A percentile compares a stretch with the other conserved stretches of the same genome.
Conservation (phyloP, 192 early-diverging fungal species). For the Backusella circina region DNA sequence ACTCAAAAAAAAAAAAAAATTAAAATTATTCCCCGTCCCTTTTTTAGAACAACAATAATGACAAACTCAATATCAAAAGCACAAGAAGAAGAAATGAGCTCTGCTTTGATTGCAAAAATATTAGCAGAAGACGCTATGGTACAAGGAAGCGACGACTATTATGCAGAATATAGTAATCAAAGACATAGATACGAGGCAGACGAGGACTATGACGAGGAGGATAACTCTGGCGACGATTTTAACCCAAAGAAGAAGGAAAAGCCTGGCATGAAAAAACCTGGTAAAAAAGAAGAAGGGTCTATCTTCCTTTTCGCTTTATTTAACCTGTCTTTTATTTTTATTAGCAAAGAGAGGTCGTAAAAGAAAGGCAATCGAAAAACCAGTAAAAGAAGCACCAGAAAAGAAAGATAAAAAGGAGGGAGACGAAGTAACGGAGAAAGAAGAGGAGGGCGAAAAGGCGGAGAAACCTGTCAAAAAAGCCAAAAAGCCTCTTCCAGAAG, state of each 20-base stretch:
- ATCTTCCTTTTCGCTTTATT: background rate
- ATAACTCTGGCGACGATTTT: conserved; percentile 51
- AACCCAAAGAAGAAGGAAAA: conserved; percentile 41
- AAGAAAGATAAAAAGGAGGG: background rate
- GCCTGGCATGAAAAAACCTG: conserved; percentile 35
- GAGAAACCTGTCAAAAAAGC: conserved; percentile 33
- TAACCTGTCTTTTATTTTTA: background rate
- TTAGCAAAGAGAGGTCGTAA: conserved; percentile 13
- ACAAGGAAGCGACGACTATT: conserved; percentile 43
- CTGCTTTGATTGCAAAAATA: conserved; percentile 75
- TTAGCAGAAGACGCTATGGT: conserved; percentile 65
- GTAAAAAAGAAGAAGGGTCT: background rate
- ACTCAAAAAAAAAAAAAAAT: background rate
- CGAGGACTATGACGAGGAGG: conserved; percentile 45
- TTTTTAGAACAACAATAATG: background rate
- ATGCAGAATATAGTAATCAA: conserved; percentile 59
- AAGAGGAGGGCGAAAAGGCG: background rate
- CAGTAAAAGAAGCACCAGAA: background rate
- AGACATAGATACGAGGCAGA: conserved; percentile 35
- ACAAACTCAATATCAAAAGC: conserved; percentile 42
- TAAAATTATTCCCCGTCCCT: background rate
- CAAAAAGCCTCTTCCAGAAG: conserved; percentile 45
- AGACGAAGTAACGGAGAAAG: background rate
- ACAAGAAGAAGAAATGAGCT: conserved; percentile 78
- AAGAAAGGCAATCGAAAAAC: conserved; percentile 10